These are phyloP conservation scores for Pterulicium gracile DNA, from an alignment of 1,284 basidiomycete genomes.

Conservation along the genomic window DNA sequence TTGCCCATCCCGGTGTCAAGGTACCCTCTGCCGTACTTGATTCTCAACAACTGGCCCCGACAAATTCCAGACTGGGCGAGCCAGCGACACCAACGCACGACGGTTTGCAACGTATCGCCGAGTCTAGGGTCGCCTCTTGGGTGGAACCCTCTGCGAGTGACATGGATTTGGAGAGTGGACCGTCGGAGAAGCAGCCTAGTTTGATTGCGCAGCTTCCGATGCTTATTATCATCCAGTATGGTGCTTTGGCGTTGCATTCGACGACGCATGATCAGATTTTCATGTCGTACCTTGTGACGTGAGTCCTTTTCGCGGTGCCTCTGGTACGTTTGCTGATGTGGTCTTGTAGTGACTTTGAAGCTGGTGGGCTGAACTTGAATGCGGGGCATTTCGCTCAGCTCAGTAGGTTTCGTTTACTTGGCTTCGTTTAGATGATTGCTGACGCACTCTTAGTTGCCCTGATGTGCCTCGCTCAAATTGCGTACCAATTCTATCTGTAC, in stretches of 20 bases:
- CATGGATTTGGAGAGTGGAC: constrained; percentile 23
- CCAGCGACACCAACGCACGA: constrained; percentile 21
- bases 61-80: constrained; percentile 23
- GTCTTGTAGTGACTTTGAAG: constrained; percentile 45
- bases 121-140: constrained; percentile 25
- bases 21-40: constrained; percentile 62
- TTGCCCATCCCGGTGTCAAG: constrained; percentile 68
- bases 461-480: constrained; percentile 74
- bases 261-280: constrained; percentile 84
- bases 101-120: constrained; percentile 40
- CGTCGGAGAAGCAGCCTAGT: constrained; percentile 44
- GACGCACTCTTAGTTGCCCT: constrained; percentile 46
- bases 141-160: constrained; percentile 13
- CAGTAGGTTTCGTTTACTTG: constrained; percentile 31
- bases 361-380: constrained; percentile 66
- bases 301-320: constrained; percentile 21
- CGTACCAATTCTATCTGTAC: constrained; percentile 80
- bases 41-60: constrained; percentile 41
- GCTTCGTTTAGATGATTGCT: constrained; percentile 4
- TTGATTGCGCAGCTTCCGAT: constrained; percentile 56
- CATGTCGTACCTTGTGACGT: constrained; percentile 77
- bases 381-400: constrained; percentile 77
- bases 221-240: constrained; percentile 70
- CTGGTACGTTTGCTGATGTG: constrained; percentile 6
- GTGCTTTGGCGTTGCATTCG: constrained; percentile 64